Evolutionary conservation across 2,329 filamentous ascomycete species (phyloP), one percentile per base, ranked within the genome.

Genomic region (Huntiella savannae): DNA sequence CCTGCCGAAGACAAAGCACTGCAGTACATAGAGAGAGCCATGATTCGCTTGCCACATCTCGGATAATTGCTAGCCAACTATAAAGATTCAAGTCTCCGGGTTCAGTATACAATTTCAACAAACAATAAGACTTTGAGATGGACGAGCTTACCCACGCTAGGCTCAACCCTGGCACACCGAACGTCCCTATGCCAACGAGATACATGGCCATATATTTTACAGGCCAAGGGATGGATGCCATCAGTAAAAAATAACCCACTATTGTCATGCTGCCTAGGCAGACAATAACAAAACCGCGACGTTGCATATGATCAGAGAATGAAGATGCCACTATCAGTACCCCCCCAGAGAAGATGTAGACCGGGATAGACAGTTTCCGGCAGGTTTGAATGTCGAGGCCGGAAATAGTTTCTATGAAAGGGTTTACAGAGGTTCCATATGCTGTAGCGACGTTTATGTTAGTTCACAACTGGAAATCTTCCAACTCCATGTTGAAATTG

Each of bases 231-330:
- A 28, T 7, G 7, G 22, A 1, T 28, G 22, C 8, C 22, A 46
- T 10, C 4, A 36, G 22, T 12, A 47, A 16, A 6, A 8, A 15
- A 37, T 47, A 47, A 3, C 39, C 39, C 15, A 42, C 3, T 7
- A 47, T 7, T 17, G 33, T 15, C 13, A 41, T 6, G 8, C 6
- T 10, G 16, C 45, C 38, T 10, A 40, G 12, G 3, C 15, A 15
- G 5, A 40, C 37, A 15, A 41, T 22, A 0, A 47, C 41, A 22
- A 42, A 12, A 6, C 45, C 45, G 1, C 45, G 38, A 17, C 39
- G 13, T 19, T 47, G 33, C 11, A 47, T 37, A 5, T n/a, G 16
- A 19, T 47, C 45, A 2, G 45, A 47, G 5, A 42, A 37, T 22
- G 8, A n/a, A n/a, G 39, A 33, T 10, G 42, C 32, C 2, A n/a